These are phyloP conservation scores for Lanmaoa pseudosensibilis DNA, from an alignment of 768 basidiomycete species.

Conservation along the genomic window DNA sequence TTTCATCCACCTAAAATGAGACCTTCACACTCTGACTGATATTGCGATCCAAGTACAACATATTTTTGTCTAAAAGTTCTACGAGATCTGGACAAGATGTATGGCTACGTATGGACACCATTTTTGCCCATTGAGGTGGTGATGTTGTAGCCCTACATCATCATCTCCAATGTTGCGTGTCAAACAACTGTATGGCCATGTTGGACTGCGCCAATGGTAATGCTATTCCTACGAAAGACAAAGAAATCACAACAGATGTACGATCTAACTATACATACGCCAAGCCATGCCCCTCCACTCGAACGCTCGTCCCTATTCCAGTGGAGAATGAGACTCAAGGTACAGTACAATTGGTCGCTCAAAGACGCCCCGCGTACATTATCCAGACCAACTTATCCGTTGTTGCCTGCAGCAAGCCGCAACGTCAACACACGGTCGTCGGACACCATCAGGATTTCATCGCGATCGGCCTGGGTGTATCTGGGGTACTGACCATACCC, in stretches of 20 bases:
- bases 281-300: conserved; percentile 3
- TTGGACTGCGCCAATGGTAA: background rate
- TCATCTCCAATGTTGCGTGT: too few species aligned
- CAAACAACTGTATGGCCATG: background rate
- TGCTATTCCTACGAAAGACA: conserved; percentile 10
- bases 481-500: conserved; percentile 45
- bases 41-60: too few species aligned
- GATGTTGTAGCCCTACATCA: too few species aligned
- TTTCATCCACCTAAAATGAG: too few species aligned
- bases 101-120: too few species aligned
- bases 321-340: conserved; percentile 16
- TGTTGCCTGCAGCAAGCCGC: conserved; percentile 43
- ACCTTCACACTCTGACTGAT: too few species aligned
- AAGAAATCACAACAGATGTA: conserved; percentile 30
- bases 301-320: conserved; percentile 12
- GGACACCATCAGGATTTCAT: conserved; percentile 88
- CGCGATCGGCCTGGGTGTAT: conserved; percentile 56
- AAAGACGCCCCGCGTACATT: background rate
- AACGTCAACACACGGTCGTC: conserved; percentile 83
- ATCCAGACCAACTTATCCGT: conserved; percentile 10
- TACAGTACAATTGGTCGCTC: conserved; percentile 8
- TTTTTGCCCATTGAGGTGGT: too few species aligned
- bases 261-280: conserved; percentile 27
- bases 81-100: too few species aligned
- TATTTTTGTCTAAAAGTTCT: too few species aligned